These are phyloP conservation scores for Cryptococcus depauperatus DNA, from an alignment of 1,284 basidiomycete species.

Conservation along the genomic window DNA sequence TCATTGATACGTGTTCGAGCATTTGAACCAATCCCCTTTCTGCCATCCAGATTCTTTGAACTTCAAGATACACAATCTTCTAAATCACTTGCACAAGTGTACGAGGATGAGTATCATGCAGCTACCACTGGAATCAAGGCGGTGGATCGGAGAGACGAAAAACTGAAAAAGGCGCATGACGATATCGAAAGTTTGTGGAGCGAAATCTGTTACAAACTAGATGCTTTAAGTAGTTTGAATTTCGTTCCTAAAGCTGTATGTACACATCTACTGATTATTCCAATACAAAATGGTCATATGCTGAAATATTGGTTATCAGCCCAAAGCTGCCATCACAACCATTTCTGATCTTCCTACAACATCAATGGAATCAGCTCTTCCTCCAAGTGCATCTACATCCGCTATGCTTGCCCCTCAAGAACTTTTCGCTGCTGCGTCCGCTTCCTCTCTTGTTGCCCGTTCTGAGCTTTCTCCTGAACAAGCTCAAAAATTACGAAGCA, in stretches of 20 bases:
- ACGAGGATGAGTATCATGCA: slow-evolving; percentile 83
- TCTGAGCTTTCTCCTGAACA: slow-evolving; percentile 79
- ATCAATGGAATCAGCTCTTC: slow-evolving; percentile 83
- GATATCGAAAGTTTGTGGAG: slow-evolving; percentile 80
- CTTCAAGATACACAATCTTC: slow-evolving; percentile 79
- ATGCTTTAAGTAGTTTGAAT: slow-evolving; percentile 89
- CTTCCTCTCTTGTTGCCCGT: slow-evolving; percentile 54
- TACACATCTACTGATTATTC: not conserved
- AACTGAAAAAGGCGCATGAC: slow-evolving; percentile 78
- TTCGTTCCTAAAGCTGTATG: slow-evolving; percentile 71
- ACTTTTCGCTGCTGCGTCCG: slow-evolving; percentile 57
- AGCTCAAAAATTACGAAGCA: slow-evolving; percentile 64
- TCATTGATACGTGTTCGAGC: slow-evolving; percentile 77
- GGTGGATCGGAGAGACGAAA: slow-evolving; percentile 75
- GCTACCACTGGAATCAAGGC: slow-evolving; percentile 48
- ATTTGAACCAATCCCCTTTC: slow-evolving; percentile 74
- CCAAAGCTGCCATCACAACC: slow-evolving; percentile 81
- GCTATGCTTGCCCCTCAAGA: slow-evolving; percentile 93
- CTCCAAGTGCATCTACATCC: slow-evolving; percentile 64
- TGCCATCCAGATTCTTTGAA: slow-evolving; percentile 83
- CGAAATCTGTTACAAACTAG: slow-evolving; percentile 77
- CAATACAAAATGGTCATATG: no score
- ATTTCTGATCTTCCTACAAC: slow-evolving; percentile 76
- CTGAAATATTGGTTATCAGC: slow-evolving; percentile 51
- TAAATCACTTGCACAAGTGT: slow-evolving; percentile 89